A percentile compares a stretch with the other conserved stretches of the same genome.
phyloP scores from a whole-genome alignment of 257 asterid species.

The Gentiana macrophylla region DNA sequence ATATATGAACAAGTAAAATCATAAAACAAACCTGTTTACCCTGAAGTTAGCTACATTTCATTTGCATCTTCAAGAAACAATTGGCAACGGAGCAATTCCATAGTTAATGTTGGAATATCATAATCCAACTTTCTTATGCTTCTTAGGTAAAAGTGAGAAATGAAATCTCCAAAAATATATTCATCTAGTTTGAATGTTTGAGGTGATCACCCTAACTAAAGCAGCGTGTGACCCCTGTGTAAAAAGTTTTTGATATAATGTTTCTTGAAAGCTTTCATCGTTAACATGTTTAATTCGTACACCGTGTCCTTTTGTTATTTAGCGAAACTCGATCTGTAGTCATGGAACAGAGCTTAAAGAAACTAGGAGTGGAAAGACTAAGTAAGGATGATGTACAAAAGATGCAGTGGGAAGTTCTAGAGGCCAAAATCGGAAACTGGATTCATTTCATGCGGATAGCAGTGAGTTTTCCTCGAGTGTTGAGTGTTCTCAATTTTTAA shows the following conservation, averaged over 20 bases:
- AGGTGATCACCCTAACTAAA: neutral
- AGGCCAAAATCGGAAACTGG: conserved; percentile 88
- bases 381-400: conserved; percentile 91
- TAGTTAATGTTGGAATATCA: too few relatives aligned
- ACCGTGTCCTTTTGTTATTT: conserved; percentile 7
- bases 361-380: conserved; percentile 84
- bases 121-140: too few relatives aligned
- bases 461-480: conserved; percentile 26
- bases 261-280: neutral
- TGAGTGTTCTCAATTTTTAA: neutral
- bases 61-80: too few relatives aligned
- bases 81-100: too few relatives aligned
- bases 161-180: too few relatives aligned
- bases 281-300: neutral
- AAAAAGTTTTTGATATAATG: neutral
- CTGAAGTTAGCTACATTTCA: too few relatives aligned
- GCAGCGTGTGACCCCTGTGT: neutral
- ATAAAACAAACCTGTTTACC: too few relatives aligned
- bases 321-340: conserved; percentile 74
- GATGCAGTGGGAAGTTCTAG: conserved; percentile 97
- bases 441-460: conserved; percentile 73
- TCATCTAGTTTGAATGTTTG: too few relatives aligned
- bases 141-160: too few relatives aligned
- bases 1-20: too few relatives aligned
- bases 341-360: conserved; percentile 73